Percentiles rank a stretch among this genome's conserved stretches.
phyloP scores from a whole-genome alignment of 805 yeast species.

The Candida pseudofarinosa region DNA sequence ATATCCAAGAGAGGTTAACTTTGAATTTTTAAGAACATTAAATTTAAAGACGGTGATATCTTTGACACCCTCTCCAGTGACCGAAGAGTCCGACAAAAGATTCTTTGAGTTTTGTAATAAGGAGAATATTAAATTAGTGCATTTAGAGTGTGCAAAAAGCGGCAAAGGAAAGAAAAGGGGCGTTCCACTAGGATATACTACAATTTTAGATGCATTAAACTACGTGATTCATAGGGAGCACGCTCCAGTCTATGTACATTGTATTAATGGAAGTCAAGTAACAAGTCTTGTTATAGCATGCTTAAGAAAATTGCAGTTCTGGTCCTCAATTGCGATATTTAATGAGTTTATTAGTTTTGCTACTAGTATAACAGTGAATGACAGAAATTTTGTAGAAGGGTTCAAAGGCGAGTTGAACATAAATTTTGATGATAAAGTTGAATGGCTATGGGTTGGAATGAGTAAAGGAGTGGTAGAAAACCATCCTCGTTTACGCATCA shows the following conservation, averaged over 20 bases:
- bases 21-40: conserved; percentile 62
- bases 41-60: conserved; percentile 70
- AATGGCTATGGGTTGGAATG: conserved; percentile 67
- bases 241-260: conserved; percentile 79
- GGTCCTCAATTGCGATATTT: conserved; percentile 86
- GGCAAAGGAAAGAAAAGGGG: conserved; percentile 81
- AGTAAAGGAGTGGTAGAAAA: conserved; percentile 52
- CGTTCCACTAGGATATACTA: conserved; percentile 70
- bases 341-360: conserved; percentile 79
- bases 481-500: conserved; percentile 49
- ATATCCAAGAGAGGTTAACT: conserved; percentile 75
- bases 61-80: conserved; percentile 72
- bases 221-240: conserved; percentile 53
- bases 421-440: conserved; percentile 40
- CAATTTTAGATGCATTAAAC: conserved; percentile 58
- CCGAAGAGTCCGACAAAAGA: conserved; percentile 45
- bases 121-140: conserved; percentile 59
- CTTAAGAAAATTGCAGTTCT: conserved; percentile 71
- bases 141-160: conserved; percentile 61
- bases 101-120: conserved; percentile 49
- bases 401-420: conserved; percentile 63
- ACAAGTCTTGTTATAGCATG: conserved; percentile 85
- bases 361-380: conserved; percentile 75
- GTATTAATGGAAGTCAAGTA: conserved; percentile 85
- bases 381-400: conserved; percentile 76